Percentiles rank a stretch among this genome's conserved stretches.
Conservation (phyloP, 2,329 filamentous ascomycete species). For the Botrytis medusae region DNA sequence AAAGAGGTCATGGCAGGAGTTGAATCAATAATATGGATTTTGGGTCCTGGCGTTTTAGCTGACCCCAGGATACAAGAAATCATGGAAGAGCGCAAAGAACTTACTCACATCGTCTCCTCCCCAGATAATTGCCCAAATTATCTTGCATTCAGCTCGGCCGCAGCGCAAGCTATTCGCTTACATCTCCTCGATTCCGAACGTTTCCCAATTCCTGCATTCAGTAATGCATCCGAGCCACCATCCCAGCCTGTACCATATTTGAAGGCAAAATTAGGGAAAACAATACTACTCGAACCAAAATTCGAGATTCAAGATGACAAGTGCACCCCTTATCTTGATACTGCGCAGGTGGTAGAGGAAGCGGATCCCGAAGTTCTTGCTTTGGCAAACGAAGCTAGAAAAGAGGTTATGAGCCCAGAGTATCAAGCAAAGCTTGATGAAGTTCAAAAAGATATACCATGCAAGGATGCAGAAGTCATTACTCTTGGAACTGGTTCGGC, state of each 20-base stretch:
- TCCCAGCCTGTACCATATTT: slow-evolving; percentile 25
- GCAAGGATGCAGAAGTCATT: slow-evolving; percentile 76
- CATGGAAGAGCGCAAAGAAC: slow-evolving; percentile 58
- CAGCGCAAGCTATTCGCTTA: slow-evolving; percentile 66
- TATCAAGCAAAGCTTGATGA: slow-evolving; percentile 52
- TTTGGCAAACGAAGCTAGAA: slow-evolving; percentile 52
- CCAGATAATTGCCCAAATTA: slow-evolving; percentile 73
- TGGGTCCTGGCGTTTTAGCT: slow-evolving; percentile 65
- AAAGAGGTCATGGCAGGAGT: slow-evolving; percentile 65
- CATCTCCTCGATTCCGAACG: slow-evolving; percentile 70
- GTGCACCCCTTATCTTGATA: slow-evolving; percentile 51
- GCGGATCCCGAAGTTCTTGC: slow-evolving; percentile 47
- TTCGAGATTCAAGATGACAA: slow-evolving; percentile 45
- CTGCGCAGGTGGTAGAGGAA: slow-evolving; percentile 45
- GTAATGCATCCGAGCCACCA: slow-evolving; percentile 40
- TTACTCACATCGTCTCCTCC: slow-evolving; percentile 78
- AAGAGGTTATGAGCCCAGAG: slow-evolving; percentile 43
- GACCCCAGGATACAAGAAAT: slow-evolving; percentile 67
- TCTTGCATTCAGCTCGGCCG: slow-evolving; percentile 66
- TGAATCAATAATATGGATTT: slow-evolving; percentile 74
- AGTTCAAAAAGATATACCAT: slow-evolving; percentile 64
- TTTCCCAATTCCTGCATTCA: slow-evolving; percentile 71
- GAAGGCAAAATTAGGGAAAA: slow-evolving; percentile 32
- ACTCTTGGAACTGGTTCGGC: slow-evolving; percentile 91
- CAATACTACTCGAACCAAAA: slow-evolving; percentile 35